A percentile compares a stretch with the other conserved stretches of the same genome.
Evolutionary conservation across 2,329 filamentous ascomycete species (phyloP).

Genomic region (Trichoderma sp.): DNA sequence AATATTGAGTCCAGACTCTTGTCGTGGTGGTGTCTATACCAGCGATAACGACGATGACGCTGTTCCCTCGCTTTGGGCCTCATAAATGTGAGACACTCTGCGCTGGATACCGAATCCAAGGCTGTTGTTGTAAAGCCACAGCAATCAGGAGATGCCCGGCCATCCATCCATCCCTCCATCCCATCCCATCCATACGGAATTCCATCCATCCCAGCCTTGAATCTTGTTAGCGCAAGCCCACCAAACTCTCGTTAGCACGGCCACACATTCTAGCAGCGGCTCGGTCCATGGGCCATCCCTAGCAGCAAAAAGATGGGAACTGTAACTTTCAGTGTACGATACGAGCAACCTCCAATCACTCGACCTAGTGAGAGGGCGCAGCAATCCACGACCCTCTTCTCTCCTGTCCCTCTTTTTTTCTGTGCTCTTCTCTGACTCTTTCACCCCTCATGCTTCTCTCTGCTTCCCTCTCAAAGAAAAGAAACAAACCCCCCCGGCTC

Average conservation of each 20-base stretch:
- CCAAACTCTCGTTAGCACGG: neutral
- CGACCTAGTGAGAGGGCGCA: slow-evolving; percentile 9
- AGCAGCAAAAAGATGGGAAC: neutral
- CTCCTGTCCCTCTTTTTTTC: neutral
- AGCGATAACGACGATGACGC: neutral
- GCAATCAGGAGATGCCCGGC: neutral
- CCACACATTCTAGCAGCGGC: slow-evolving; percentile 12
- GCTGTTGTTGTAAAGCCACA: neutral
- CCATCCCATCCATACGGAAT: neutral
- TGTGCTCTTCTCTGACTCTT: neutral
- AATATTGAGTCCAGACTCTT: neutral
- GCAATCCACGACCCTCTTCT: neutral
- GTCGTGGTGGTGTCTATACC: neutral
- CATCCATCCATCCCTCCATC: neutral
- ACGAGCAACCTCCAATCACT: neutral
- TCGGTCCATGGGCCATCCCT: slow-evolving; percentile 19
- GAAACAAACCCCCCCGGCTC: neutral
- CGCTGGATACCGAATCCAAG: neutral
- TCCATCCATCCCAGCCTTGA: neutral
- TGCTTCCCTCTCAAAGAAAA: neutral
- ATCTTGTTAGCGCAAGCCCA: neutral
- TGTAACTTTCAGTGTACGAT: neutral
- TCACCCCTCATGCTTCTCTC: neutral
- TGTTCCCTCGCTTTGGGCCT: neutral
- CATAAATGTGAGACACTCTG: neutral